Conservation (phyloP, 2,329 filamentous ascomycete species). For the Arthrobotrys sphaeroides region DNA sequence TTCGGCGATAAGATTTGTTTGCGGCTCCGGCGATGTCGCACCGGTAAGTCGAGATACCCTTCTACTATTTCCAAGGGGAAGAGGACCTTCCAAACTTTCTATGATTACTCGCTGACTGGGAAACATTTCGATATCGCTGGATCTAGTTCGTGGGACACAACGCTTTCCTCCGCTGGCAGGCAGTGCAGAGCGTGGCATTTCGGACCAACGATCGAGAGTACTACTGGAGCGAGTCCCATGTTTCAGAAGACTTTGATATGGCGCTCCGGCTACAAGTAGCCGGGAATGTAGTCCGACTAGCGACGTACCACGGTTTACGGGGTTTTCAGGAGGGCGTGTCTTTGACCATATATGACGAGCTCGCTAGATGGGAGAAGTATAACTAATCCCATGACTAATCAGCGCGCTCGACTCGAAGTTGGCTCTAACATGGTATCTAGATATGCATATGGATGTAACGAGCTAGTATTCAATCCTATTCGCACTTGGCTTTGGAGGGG, state of each 20-base stretch:
- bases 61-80: no score
- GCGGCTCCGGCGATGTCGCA: slow-evolving; percentile 75
- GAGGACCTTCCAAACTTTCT: not conserved
- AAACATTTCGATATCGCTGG: not conserved
- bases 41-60: slow-evolving; percentile 61
- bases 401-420: not conserved
- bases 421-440: not conserved
- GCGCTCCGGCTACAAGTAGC: slow-evolving; percentile 74
- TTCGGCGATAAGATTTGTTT: slow-evolving; percentile 74
- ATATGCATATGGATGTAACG: slow-evolving; percentile 68
- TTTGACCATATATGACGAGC: slow-evolving; percentile 76
- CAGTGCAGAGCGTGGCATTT: slow-evolving; percentile 69
- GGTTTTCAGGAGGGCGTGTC: slow-evolving; percentile 77
- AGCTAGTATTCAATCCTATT: slow-evolving; percentile 75
- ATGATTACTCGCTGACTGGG: not conserved
- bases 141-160: slow-evolving; percentile 76
- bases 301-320: slow-evolving; percentile 71
- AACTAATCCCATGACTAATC: slow-evolving; percentile 67
- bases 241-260: slow-evolving; percentile 82
- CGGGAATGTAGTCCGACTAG: slow-evolving; percentile 76
- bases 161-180: slow-evolving; percentile 75
- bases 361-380: slow-evolving; percentile 75
- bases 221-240: slow-evolving; percentile 78
- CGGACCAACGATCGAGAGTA: slow-evolving; percentile 70
- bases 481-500: slow-evolving; percentile 70